phyloP scores from a whole-genome alignment of 2,329 filamentous ascomycete species.

The Epichloe aotearoae region DNA sequence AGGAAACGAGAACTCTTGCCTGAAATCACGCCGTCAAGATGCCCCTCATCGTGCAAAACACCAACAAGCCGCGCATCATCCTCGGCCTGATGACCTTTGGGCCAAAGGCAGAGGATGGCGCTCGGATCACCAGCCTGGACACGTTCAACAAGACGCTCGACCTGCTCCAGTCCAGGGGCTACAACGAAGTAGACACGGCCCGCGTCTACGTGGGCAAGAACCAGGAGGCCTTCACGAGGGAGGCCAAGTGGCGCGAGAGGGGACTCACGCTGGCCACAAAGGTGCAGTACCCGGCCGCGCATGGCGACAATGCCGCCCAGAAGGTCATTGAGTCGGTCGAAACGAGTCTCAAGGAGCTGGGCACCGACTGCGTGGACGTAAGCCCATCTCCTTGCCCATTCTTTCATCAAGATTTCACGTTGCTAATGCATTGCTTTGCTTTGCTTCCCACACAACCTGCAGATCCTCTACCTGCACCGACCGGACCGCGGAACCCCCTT shows the following conservation, averaged over 20 bases:
- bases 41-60: constrained; percentile 30
- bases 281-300: constrained; percentile 43
- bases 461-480: constrained; percentile 26
- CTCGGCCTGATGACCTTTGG: constrained; percentile 82
- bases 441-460: background rate
- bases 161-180: constrained; percentile 63
- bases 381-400: constrained; percentile 12
- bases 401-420: too few species aligned
- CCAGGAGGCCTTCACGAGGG: constrained; percentile 67
- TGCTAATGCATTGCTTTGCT: background rate
- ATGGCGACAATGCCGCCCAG: constrained; percentile 29
- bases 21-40: constrained; percentile 15
- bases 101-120: constrained; percentile 46
- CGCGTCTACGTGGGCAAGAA: constrained; percentile 56
- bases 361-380: constrained; percentile 58
- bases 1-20: too few species aligned
- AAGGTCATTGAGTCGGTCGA: constrained; percentile 54
- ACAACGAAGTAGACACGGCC: constrained; percentile 78
- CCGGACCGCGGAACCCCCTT: constrained; percentile 56
- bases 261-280: constrained; percentile 72
- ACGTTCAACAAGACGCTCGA: constrained; percentile 63
- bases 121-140: constrained; percentile 53
- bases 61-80: constrained; percentile 58
- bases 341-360: constrained; percentile 56
- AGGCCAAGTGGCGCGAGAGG: constrained; percentile 66